A percentile compares a stretch with the other conserved stretches of the same genome.
These are phyloP conservation scores for Solidago caesia DNA, from an alignment of 129 eudicot species.

Conservation along the genomic window DNA sequence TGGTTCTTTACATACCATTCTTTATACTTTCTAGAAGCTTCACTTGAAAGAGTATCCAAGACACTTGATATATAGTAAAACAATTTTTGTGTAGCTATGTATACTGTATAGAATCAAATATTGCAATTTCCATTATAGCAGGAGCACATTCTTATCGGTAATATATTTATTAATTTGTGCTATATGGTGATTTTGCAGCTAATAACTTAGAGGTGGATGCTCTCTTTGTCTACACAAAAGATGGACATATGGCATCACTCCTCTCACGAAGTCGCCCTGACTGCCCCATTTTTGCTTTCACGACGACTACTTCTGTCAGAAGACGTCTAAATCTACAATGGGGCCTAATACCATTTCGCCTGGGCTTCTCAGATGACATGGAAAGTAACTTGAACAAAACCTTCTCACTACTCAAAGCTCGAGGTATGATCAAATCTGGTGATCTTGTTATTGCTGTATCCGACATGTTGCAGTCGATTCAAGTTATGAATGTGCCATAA, in stretches of 20 bases:
- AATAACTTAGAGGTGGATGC: slow-evolving; percentile 90
- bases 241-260: slow-evolving; percentile 91
- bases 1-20: neutral
- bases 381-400: slow-evolving; percentile 89
- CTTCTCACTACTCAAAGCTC: slow-evolving; percentile 76
- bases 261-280: slow-evolving; percentile 91
- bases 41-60: neutral
- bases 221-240: slow-evolving; percentile 76
- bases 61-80: neutral
- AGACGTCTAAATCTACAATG: slow-evolving; percentile 85
- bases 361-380: slow-evolving; percentile 83
- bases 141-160: neutral
- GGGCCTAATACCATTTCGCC: slow-evolving; percentile 88
- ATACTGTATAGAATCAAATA: neutral
- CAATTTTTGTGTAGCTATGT: neutral
- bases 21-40: neutral
- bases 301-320: slow-evolving; percentile 66
- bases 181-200: slow-evolving; percentile 48
- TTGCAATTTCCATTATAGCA: neutral
- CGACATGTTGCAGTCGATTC: slow-evolving; percentile 92
- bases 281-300: slow-evolving; percentile 92
- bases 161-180: neutral
- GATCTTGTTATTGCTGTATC: slow-evolving; percentile 87
- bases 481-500: slow-evolving; percentile 86
- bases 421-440: slow-evolving; percentile 94